Percentiles rank a stretch among this genome's conserved stretches.
Evolutionary conservation across 768 basidiomycete genomes (phyloP).

Genomic region (Tricholoma hemisulphureum): DNA sequence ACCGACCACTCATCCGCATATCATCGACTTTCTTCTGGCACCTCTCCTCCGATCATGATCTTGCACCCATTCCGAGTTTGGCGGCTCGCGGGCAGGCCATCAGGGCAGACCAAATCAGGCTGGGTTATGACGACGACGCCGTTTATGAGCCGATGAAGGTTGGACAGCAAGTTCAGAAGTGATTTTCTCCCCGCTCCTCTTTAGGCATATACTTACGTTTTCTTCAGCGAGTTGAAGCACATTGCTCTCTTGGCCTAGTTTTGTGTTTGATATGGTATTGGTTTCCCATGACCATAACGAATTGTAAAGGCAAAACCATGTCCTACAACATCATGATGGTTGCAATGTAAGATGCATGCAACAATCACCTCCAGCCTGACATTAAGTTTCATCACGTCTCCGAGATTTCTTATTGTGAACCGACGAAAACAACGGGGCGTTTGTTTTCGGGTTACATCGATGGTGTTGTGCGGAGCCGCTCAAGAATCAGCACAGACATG

Average conservation of each 20-base stretch:
- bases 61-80: slow-evolving; percentile 63
- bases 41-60: slow-evolving; percentile 78
- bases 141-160: slow-evolving; percentile 78
- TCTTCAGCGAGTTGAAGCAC: slow-evolving; percentile 69
- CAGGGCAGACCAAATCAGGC: slow-evolving; percentile 37
- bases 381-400: too few relatives aligned
- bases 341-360: background rate
- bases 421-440: too few relatives aligned
- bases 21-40: slow-evolving; percentile 98
- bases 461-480: slow-evolving; percentile 40
- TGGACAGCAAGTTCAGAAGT: slow-evolving; percentile 86
- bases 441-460: slow-evolving; percentile 16
- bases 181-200: slow-evolving; percentile 21
- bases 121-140: slow-evolving; percentile 40
- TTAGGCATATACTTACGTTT: background rate
- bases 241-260: slow-evolving; percentile 59
- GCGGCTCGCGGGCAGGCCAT: slow-evolving; percentile 45
- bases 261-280: background rate
- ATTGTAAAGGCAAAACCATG: background rate
- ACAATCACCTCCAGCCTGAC: background rate
- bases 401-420: too few relatives aligned
- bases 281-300: background rate
- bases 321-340: background rate
- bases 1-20: slow-evolving; percentile 90
- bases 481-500: slow-evolving; percentile 40